Evolutionary conservation across 2,329 filamentous ascomycete species (phyloP).

Genomic region (Coniella vitis): DNA sequence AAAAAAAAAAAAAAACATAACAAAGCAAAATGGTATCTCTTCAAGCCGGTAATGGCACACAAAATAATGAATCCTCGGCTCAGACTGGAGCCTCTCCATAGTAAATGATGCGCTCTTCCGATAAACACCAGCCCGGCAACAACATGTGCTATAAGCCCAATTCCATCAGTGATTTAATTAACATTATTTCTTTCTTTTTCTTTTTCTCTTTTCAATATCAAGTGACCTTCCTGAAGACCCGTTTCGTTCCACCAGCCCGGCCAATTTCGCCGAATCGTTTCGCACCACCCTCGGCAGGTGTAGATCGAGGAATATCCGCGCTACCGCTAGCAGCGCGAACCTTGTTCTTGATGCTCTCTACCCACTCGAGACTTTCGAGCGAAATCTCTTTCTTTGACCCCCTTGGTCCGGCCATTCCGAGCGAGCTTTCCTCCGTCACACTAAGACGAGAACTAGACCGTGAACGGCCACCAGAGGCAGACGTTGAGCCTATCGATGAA

Average conservation of each 20-base stretch:
- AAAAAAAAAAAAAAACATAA: not conserved
- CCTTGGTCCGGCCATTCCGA: slow-evolving; percentile 66
- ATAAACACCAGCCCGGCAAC: not conserved
- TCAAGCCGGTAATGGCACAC: slow-evolving; percentile 4
- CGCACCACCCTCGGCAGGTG: slow-evolving; percentile 23
- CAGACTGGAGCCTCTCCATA: not conserved
- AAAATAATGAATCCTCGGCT: not conserved
- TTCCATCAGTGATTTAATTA: not conserved
- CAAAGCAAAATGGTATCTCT: slow-evolving; percentile 16
- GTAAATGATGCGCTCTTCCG: not conserved
- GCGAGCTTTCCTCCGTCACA: slow-evolving; percentile 52
- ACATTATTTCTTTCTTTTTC: not conserved
- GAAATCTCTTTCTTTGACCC: slow-evolving; percentile 59
- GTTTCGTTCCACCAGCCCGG: slow-evolving; percentile 65
- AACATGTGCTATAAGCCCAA: not conserved
- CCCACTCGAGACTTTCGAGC: slow-evolving; percentile 70
- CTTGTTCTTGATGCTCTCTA: slow-evolving; percentile 76
- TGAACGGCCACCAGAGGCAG: slow-evolving; percentile 28
- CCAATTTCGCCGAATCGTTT: slow-evolving; percentile 59
- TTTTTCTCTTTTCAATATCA: slow-evolving; percentile 5
- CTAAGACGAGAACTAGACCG: slow-evolving; percentile 46
- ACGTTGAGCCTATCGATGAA: slow-evolving; percentile 29
- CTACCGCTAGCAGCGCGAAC: slow-evolving; percentile 63
- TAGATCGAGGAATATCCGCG: slow-evolving; percentile 26
- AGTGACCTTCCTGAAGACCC: slow-evolving; percentile 52